phyloP scores from a whole-genome alignment of 148 eudicot genomes.

The Rheum nobile region DNA sequence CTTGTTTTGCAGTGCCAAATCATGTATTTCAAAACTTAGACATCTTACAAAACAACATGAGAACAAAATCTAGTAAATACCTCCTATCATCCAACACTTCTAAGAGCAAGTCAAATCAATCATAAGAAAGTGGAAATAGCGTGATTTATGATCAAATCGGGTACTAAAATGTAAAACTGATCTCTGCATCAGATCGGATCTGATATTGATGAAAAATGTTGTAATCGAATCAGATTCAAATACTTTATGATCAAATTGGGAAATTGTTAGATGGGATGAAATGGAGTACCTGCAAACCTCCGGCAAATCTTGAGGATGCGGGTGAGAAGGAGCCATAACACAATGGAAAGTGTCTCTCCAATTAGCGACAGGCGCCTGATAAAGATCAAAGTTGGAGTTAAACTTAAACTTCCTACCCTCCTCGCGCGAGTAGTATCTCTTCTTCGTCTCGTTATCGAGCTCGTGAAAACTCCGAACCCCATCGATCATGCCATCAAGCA shows the following conservation, averaged over 20 bases:
- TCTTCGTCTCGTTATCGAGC: conserved; percentile 23
- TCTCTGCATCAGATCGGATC: neutral
- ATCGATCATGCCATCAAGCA: conserved; percentile 17
- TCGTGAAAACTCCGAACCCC: conserved; percentile 24
- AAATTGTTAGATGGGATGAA: too few relatives aligned
- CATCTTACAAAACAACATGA: too few relatives aligned
- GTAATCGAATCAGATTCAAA: neutral
- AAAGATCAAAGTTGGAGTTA: conserved; percentile 23
- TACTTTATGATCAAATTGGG: too few relatives aligned
- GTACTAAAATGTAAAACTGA: too few relatives aligned
- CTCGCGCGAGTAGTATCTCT: conserved; percentile 20
- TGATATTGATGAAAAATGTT: neutral
- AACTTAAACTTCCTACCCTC: conserved; percentile 10
- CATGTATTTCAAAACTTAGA: too few relatives aligned
- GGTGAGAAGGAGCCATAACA: conserved; percentile 16
- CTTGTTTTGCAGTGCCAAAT: too few relatives aligned
- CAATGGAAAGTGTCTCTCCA: conserved; percentile 31
- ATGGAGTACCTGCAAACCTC: conserved; percentile 23
- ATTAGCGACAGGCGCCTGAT: conserved; percentile 13
- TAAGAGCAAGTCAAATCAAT: too few relatives aligned
- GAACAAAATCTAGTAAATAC: too few relatives aligned
- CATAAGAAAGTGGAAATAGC: too few relatives aligned
- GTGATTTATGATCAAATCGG: too few relatives aligned
- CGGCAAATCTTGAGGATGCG: conserved; percentile 25
- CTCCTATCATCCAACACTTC: too few relatives aligned